Base-by-base conservation (phyloP, 345 rosid species). In the Linum tenue region DNA sequence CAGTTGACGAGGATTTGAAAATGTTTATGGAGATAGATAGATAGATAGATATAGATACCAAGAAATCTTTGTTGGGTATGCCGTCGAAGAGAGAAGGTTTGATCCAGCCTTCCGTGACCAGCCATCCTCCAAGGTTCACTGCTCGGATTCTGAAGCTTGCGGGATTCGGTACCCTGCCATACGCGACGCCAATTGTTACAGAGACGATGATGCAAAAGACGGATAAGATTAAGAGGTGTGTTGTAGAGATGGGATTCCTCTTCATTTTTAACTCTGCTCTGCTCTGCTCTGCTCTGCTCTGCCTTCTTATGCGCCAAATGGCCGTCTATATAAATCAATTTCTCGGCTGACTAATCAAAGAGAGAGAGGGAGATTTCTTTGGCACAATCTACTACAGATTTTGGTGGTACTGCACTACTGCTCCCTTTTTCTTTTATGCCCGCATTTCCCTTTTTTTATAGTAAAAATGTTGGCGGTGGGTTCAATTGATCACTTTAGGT, bases 71-170 rank as follows among this genome's bases (percentile, higher is more conserved):
- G 78, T 84, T 80, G 67, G 82, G 67, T 73, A 86, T 84, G 70
- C 83, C 84, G 41, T 86, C 77, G 14, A 86, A 86, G 36, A 86
- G 89, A 64, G 86, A 76, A 44, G 89, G 92, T 31, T 81, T 79
- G 56, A 82, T 86, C 92, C 89, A 84, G 39, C 87, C 87, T 84
- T 84, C 92, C 0, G 85, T 76, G 9, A 86, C 84, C 0, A 84
- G 76, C 92, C 92, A 86, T 7, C 92, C 92, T 63, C 89, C 88
- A 10, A 86, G 88, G 70, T 78, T 84, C 56, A 79, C 92, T 10
- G 92, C 92, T 77, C 62, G 76, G 15, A 80, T 40, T 62, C 57
- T 55, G 43, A 60, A 65, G 17, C 53, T 12, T 48, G 53, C 14
- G 0, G 44, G 9, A 41, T 41, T 41, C 53, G 14, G 9, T 15